Base-by-base conservation (phyloP, 176 grass and related monocot species). In the Ensete ventricosum region DNA sequence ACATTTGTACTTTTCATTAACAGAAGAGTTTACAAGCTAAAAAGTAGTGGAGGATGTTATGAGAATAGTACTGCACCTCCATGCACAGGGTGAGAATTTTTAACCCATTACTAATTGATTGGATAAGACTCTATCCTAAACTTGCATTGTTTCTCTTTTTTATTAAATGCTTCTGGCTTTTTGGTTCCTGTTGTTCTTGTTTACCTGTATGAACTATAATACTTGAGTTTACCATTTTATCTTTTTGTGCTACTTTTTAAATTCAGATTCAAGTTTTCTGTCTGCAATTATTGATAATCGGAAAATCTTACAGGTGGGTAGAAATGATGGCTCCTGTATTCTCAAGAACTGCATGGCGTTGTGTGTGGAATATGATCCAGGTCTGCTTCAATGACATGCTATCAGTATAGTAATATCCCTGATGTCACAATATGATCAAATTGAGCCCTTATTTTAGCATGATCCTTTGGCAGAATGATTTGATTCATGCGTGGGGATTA, bases 41-140 rank as follows among this genome's bases (percentile, higher is more conserved):
- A 55, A 58, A 19, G 23, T 57, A 55, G 52, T 43, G 72, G 72
- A 16, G 54, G 72, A 26, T 74, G 72, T 57, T 74, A 57, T 23
- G 51, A 74, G 24, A 74, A 74, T 53, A 74, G 72, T 74, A 74
- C 72, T 74, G n/a, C 72, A 34, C 72, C 72, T 74, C 72, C 72
- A 48, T 74, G 72, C 24, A 74, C 72, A 74, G 72, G 72, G 72
- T 74, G 26, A 55, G 72, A 7, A 2, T 74, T 55, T 74, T 53
- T 9, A 23, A 16, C 54, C 16, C 22, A 34, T 57, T 25, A n/a
- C 24, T 58, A 29, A 2, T 74, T 16, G 72, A 23, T 27, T 55
- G 7, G 9, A 19, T 71, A 20, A 17, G 19, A 8, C 22, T 64
- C 59, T 62, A 20, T 11, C 1, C 9, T 67, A 43, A 12, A 66